phyloP scores from a whole-genome alignment of 1,284 basidiomycete genomes.

The Sanghuangporus baumii region DNA sequence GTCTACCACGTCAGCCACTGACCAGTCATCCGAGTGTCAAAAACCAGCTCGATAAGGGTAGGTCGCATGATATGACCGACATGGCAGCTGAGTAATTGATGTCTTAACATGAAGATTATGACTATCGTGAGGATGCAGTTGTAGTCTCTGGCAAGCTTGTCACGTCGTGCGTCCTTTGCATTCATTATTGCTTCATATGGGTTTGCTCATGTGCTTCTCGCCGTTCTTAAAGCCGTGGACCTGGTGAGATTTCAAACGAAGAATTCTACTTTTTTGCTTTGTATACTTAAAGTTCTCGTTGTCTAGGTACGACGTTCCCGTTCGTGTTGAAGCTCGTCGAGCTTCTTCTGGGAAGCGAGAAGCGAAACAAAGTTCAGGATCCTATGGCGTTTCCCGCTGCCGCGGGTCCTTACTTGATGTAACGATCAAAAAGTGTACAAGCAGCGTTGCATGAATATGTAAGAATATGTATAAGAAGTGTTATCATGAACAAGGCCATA shows the following conservation, averaged over 20 bases:
- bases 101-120: slow-evolving; percentile 47
- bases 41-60: slow-evolving; percentile 52
- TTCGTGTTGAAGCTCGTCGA: slow-evolving; percentile 75
- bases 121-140: slow-evolving; percentile 75
- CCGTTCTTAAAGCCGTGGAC: slow-evolving; percentile 55
- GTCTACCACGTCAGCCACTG: slow-evolving; percentile 56
- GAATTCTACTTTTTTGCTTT: not conserved
- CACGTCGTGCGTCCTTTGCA: slow-evolving; percentile 54
- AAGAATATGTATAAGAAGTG: too few species aligned
- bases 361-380: slow-evolving; percentile 57
- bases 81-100: not conserved
- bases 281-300: not conserved
- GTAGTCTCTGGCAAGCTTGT: slow-evolving; percentile 72
- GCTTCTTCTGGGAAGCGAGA: slow-evolving; percentile 57
- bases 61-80: slow-evolving; percentile 17
- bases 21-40: slow-evolving; percentile 82
- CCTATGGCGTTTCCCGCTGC: slow-evolving; percentile 73
- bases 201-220: not conserved
- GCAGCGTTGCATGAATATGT: too few species aligned
- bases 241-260: slow-evolving; percentile 41
- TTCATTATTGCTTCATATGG: slow-evolving; percentile 14
- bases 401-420: not conserved
- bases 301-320: slow-evolving; percentile 64
- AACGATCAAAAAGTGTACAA: not conserved
- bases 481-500: too few species aligned